Evolutionary conservation across 202 grass and related monocot genomes (phyloP).

Genomic region (Saccharum hybrid): DNA sequence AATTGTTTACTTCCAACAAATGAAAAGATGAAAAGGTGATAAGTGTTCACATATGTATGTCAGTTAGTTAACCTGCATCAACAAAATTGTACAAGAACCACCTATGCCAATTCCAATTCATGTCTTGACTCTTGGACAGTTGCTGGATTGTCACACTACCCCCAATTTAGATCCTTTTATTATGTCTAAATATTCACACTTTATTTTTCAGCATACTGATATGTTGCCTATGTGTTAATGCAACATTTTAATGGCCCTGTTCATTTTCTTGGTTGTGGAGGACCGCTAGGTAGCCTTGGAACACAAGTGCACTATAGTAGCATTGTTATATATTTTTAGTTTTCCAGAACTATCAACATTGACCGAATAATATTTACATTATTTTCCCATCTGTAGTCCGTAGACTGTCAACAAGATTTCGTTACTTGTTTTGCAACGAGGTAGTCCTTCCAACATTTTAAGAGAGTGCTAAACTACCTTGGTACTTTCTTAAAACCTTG

Average conservation of each 20-base stretch:
- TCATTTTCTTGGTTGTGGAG: conserved; percentile 26
- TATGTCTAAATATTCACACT: conserved; percentile 9
- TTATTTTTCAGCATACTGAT: conserved; percentile 4
- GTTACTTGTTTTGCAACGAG: conserved; percentile 13
- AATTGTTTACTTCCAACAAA: conserved; percentile 7
- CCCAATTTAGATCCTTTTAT: neutral
- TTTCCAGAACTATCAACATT: conserved; percentile 4
- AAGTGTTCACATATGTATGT: conserved; percentile 8
- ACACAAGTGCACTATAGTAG: conserved; percentile 11
- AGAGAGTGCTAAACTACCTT: conserved; percentile 47
- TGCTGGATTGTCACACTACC: neutral
- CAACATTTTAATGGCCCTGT: neutral
- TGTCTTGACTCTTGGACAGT: neutral
- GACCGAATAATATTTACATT: neutral
- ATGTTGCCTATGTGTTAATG: neutral
- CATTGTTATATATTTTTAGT: neutral
- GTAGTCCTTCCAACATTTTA: conserved; percentile 35
- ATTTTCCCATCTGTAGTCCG: neutral
- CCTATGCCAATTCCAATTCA: conserved; percentile 24
- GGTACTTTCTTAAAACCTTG: conserved; percentile 63
- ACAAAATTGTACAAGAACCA: conserved; percentile 33
- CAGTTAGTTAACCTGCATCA: conserved; percentile 23
- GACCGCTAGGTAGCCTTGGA: conserved; percentile 12
- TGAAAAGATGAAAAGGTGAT: neutral
- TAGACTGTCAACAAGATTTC: conserved; percentile 8